Evolutionary conservation across 371 early-diverging fungal species (phyloP).

Genomic region (Mucor piriformis): DNA sequence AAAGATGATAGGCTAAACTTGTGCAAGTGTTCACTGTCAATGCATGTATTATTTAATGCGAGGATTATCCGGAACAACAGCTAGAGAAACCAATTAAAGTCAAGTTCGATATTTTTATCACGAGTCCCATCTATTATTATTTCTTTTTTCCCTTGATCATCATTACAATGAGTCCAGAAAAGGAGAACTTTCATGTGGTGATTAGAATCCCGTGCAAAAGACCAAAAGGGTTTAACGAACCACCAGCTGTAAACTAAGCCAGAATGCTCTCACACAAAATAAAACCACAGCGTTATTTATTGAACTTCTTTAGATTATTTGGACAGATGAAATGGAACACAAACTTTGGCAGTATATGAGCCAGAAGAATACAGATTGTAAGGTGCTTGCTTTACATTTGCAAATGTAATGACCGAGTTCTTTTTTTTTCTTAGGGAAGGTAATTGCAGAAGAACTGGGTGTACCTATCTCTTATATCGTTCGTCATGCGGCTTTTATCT

Average conservation of each 20-base stretch:
- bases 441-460: slow-evolving; percentile 58
- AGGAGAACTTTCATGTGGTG: slow-evolving; percentile 59
- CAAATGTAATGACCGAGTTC: too few species aligned
- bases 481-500: slow-evolving; percentile 62
- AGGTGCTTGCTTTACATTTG: too few species aligned
- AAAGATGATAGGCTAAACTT: too few species aligned
- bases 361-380: slow-evolving; percentile 66
- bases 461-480: slow-evolving; percentile 61
- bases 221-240: slow-evolving; percentile 59
- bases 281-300: neutral
- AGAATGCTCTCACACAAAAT: neutral
- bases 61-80: too few species aligned
- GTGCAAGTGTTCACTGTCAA: too few species aligned
- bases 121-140: too few species aligned
- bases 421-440: slow-evolving; percentile 48
- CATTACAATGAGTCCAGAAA: slow-evolving; percentile 19
- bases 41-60: too few species aligned
- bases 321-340: slow-evolving; percentile 71
- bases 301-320: slow-evolving; percentile 50
- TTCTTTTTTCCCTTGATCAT: too few species aligned
- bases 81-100: too few species aligned
- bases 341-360: slow-evolving; percentile 63
- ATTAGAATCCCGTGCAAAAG: slow-evolving; percentile 59
- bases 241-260: slow-evolving; percentile 50
- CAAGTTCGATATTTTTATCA: too few species aligned